Conservation (phyloP, 495 filamentous ascomycete species). For the Talaromyces ruber region DNA sequence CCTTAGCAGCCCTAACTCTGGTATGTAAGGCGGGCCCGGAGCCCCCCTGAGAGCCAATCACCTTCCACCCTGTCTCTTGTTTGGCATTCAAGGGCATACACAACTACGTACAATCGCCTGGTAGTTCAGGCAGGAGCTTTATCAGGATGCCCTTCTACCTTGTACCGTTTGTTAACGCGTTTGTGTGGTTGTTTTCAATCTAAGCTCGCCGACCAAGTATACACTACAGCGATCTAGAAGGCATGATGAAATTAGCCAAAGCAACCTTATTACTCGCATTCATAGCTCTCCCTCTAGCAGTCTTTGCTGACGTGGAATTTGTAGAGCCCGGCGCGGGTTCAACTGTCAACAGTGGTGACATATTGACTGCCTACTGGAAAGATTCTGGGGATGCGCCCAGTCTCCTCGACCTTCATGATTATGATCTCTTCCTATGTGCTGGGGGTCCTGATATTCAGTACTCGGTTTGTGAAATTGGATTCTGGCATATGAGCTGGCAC, state of each 20-base stretch:
- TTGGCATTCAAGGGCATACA: conserved; percentile 1
- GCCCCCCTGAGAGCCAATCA: neutral
- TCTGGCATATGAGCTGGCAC: neutral
- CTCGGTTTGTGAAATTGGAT: conserved; percentile 21
- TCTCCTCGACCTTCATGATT: conserved; percentile 44
- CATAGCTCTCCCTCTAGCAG: conserved; percentile 30
- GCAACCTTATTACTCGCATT: conserved; percentile 26
- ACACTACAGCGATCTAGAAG: neutral
- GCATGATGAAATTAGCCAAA: conserved; percentile 23
- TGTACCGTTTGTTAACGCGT: neutral
- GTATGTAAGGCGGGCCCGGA: neutral
- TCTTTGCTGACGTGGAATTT: conserved; percentile 49
- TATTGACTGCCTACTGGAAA: conserved; percentile 49
- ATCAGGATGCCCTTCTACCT: neutral
- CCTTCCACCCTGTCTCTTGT: neutral
- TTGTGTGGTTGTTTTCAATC: neutral
- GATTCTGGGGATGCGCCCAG: conserved; percentile 43
- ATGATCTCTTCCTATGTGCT: conserved; percentile 54
- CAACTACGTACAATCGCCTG: neutral
- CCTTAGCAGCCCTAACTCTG: neutral
- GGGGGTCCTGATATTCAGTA: conserved; percentile 46
- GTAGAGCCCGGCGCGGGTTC: conserved; percentile 40
- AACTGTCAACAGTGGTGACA: conserved; percentile 35
- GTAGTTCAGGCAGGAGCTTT: neutral
- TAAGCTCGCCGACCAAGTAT: neutral